Evolutionary conservation across 371 early-diverging fungal genomes (phyloP).

Genomic region (Rhizomucor pusillus): DNA sequence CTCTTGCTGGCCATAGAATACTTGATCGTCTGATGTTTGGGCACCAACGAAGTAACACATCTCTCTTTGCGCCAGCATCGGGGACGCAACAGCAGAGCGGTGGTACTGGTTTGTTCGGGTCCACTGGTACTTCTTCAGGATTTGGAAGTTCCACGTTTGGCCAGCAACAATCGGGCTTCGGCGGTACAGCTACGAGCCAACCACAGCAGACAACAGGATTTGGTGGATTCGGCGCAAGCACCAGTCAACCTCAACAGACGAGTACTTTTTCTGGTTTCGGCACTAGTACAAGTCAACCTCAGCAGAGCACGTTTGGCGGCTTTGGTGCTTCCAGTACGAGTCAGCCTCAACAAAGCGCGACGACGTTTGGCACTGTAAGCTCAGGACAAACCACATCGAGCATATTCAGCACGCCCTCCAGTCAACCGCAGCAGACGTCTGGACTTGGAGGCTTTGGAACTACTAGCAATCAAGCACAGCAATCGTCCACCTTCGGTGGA

Average conservation of each 20-base stretch:
- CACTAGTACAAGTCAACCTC: too few relatives aligned
- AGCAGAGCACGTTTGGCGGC: neutral
- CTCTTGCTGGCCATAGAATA: too few relatives aligned
- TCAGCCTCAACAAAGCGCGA: neutral
- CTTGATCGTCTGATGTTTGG: too few relatives aligned
- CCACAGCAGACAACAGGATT: neutral
- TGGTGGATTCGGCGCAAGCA: conserved; percentile 2
- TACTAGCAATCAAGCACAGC: neutral
- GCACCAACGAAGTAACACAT: conserved; percentile 19
- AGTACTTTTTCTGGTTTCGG: neutral
- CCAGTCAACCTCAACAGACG: conserved; percentile 2
- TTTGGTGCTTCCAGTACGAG: neutral
- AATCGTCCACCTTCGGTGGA: conserved; percentile 1
- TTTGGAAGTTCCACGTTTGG: conserved; percentile 3
- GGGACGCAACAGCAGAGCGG: neutral
- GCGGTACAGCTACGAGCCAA: conserved; percentile 3
- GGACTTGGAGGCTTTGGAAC: neutral
- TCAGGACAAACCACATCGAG: neutral
- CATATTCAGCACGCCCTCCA: neutral
- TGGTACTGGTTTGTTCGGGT: neutral
- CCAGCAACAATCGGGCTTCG: neutral
- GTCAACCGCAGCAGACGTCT: too few relatives aligned
- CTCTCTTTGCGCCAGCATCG: conserved; percentile 17
- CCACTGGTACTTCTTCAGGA: neutral
- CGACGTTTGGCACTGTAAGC: neutral